Percentiles rank a stretch among this genome's conserved stretches.
Conservation (phyloP, 2,329 filamentous ascomycete species). For the Diaporthe sp. region DNA sequence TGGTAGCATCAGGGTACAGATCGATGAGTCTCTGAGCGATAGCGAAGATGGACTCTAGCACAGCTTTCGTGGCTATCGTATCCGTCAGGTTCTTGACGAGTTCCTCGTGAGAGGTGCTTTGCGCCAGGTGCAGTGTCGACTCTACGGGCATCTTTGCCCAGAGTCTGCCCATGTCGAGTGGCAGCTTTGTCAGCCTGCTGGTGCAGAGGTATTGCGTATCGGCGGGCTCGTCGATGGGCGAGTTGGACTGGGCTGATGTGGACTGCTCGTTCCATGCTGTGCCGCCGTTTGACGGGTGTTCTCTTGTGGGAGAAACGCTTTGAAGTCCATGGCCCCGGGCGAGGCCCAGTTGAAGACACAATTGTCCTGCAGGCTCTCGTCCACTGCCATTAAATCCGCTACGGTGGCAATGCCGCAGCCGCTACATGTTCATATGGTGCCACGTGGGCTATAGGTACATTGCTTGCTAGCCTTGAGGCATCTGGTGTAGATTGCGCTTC, state of each 20-base stretch:
- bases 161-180: slow-evolving; percentile 42
- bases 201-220: slow-evolving; percentile 31
- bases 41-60: slow-evolving; percentile 48
- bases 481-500: slow-evolving; percentile 49
- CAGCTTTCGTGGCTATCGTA: slow-evolving; percentile 41
- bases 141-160: slow-evolving; percentile 37
- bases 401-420: slow-evolving; percentile 24
- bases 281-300: background rate
- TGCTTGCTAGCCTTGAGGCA: slow-evolving; percentile 52
- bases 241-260: background rate
- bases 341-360: slow-evolving; percentile 17
- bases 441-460: slow-evolving; percentile 55
- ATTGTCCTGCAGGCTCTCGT: background rate
- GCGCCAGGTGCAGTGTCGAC: slow-evolving; percentile 41
- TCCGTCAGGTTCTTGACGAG: slow-evolving; percentile 39
- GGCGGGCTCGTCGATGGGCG: slow-evolving; percentile 23
- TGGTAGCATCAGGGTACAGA: slow-evolving; percentile 47
- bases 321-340: slow-evolving; percentile 19
- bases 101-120: slow-evolving; percentile 38
- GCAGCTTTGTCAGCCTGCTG: slow-evolving; percentile 39
- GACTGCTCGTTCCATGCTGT: background rate
- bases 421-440: slow-evolving; percentile 37
- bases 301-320: background rate
- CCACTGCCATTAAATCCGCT: background rate
- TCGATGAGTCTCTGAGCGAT: slow-evolving; percentile 48